These are phyloP conservation scores for Pseudohalonectria lignicola DNA, from an alignment of 2,329 filamentous ascomycete species.

Conservation along the genomic window DNA sequence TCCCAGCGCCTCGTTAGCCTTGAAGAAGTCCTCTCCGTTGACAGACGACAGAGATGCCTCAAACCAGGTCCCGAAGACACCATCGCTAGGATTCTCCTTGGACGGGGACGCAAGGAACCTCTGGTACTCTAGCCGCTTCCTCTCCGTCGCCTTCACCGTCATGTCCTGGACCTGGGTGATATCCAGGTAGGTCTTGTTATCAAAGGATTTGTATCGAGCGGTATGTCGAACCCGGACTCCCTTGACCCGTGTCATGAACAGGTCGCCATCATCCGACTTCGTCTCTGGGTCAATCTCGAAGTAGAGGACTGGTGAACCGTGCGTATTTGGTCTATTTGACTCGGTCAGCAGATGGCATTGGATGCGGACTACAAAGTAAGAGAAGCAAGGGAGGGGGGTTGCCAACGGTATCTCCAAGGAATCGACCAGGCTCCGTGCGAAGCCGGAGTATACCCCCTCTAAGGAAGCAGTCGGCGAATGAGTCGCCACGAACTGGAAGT, in stretches of 20 bases:
- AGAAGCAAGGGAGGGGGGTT: not conserved
- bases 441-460: constrained; percentile 10
- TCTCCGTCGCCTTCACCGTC: not conserved
- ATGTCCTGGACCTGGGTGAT: constrained; percentile 8
- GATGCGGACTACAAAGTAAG: not conserved
- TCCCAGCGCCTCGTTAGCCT: constrained; percentile 12
- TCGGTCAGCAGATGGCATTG: not conserved
- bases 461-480: constrained; percentile 9
- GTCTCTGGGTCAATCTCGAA: not conserved
- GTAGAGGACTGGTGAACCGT: not conserved
- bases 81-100: constrained; percentile 6
- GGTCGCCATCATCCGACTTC: not conserved
- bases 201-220: constrained; percentile 1
- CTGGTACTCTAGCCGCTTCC: constrained; percentile 1
- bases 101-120: constrained; percentile 4
- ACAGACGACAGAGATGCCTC: constrained; percentile 16
- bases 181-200: constrained; percentile 12
- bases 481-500: constrained; percentile 13
- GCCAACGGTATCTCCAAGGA: constrained; percentile 13
- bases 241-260: not conserved
- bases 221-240: constrained; percentile 5
- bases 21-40: constrained; percentile 12
- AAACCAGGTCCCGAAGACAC: constrained; percentile 16
- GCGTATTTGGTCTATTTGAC: not conserved
- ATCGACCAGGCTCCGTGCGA: constrained; percentile 13